A percentile compares a stretch with the other conserved stretches of the same genome.
Conservation (phyloP, 2,329 filamentous ascomycete species). For the Talaromyces sp. region DNA sequence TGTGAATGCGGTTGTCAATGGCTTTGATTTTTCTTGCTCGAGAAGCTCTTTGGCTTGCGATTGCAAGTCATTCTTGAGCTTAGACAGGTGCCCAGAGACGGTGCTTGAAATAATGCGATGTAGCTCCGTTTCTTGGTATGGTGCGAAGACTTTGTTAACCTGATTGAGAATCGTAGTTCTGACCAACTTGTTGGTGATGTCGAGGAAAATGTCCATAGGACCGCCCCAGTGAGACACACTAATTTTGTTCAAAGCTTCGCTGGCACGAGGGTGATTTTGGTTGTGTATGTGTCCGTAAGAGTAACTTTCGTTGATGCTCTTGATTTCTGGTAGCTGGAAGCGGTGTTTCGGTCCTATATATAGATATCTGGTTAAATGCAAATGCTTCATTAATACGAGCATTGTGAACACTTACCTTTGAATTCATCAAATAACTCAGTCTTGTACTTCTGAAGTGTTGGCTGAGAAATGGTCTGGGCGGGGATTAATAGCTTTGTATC, state of each 20-base stretch:
- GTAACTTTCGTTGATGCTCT: slow-evolving; percentile 50
- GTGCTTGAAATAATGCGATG: slow-evolving; percentile 31
- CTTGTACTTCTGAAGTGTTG: slow-evolving; percentile 7
- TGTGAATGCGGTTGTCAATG: background rate
- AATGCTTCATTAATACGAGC: background rate
- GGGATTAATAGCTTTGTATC: background rate
- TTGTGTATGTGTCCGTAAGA: slow-evolving; percentile 55
- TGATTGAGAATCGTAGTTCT: slow-evolving; percentile 37
- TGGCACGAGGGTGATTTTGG: slow-evolving; percentile 56
- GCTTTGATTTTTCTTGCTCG: background rate
- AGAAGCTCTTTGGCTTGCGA: slow-evolving; percentile 32
- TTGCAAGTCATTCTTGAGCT: slow-evolving; percentile 32
- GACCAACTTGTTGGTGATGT: slow-evolving; percentile 24
- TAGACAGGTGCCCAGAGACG: slow-evolving; percentile 44
- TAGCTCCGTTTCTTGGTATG: slow-evolving; percentile 30
- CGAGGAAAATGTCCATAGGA: slow-evolving; percentile 44
- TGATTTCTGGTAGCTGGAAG: slow-evolving; percentile 41
- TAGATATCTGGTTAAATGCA: background rate
- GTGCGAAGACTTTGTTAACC: slow-evolving; percentile 36
- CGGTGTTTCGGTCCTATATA: slow-evolving; percentile 14
- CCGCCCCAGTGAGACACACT: slow-evolving; percentile 55
- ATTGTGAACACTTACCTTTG: background rate
- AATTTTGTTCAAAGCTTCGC: slow-evolving; percentile 53
- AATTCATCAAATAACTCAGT: slow-evolving; percentile 21
- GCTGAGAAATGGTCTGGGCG: background rate